Percentiles rank a stretch among this genome's conserved stretches.
Conservation (phyloP, 192 early-diverging fungal species). For the Linnemannia exigua region DNA sequence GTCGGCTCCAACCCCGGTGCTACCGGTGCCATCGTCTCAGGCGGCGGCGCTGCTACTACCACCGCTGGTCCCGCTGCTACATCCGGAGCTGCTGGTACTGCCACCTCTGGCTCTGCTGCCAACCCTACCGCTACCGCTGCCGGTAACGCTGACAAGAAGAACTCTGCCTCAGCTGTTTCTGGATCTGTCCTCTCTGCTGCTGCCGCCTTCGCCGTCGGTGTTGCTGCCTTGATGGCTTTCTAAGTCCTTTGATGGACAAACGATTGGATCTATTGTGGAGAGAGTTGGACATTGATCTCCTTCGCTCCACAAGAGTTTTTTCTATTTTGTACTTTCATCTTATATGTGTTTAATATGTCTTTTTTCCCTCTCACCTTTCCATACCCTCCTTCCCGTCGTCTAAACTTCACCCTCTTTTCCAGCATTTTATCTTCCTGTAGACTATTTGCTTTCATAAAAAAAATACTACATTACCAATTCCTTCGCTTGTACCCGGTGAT, state of each 20-base stretch:
- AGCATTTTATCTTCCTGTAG: conserved; percentile 4
- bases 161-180: conserved; percentile 17
- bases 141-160: background rate
- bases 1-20: conserved; percentile 36
- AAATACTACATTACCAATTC: background rate
- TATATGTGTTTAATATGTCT: background rate
- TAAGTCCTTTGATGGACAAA: background rate
- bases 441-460: background rate
- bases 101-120: conserved; percentile 9
- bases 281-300: no score
- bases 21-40: conserved; percentile 30
- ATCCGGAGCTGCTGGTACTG: background rate
- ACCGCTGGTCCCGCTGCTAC: background rate
- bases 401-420: background rate
- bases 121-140: background rate
- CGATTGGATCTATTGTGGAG: background rate
- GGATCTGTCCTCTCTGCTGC: conserved; percentile 29
- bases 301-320: background rate
- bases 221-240: conserved; percentile 30
- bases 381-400: background rate
- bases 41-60: background rate
- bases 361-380: background rate
- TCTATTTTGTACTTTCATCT: background rate
- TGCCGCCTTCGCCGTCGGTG: conserved; percentile 24
- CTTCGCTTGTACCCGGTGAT: background rate